Evolutionary conservation across 768 basidiomycete species (phyloP), one percentile per base, ranked within the genome.

Genomic region (Lactarius pseudohatsudake): DNA sequence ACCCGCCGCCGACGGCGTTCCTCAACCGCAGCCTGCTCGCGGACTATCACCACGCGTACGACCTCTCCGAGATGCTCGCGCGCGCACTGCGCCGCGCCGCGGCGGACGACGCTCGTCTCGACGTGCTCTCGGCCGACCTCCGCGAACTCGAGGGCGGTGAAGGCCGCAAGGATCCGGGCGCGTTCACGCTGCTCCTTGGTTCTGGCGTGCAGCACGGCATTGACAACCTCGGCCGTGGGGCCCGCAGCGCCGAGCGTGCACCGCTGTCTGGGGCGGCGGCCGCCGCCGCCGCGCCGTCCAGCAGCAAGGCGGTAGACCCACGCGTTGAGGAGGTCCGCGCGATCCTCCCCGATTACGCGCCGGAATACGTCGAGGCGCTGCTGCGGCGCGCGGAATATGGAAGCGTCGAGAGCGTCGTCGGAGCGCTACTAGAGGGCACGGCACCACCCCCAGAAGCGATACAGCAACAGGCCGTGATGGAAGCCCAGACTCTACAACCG

Each of bases 361-460:
- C 82, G 0, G 72, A 72, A 2, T 90, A 93, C 71, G 77, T 94
- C 59, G 82, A 82, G 41, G 81, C 79, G 22, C 77, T 92, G 22
- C 80, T 94, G 15, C 64, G 69, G 15, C 81, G 84, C 63, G 75
- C 80, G 3, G 79, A 76, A 34, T 81, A 77, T 74, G n/a, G 84
- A 2, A 81, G 82, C 40, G 79, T 85, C 1, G 90, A 92, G 70
- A 79, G 79, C 43, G 83, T 92, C 22, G 80, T 93, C 13, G 85
- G 81, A 47, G 89, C 89, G 0, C 74, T 95, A n/a, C 77, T 95
- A 56, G 92, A 93, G 64, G 90, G 88, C 0, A 87, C 84, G 0
- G 86, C 89, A 1, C 86, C 85, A 0, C 62, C 73, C 11, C 65
- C 69, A n/a, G 77, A 73, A 43, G 74, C 74, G 30, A 70, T 79